These are phyloP conservation scores for Ashbya aceris DNA, from an alignment of 1,139 yeast species.

Conservation along the genomic window DNA sequence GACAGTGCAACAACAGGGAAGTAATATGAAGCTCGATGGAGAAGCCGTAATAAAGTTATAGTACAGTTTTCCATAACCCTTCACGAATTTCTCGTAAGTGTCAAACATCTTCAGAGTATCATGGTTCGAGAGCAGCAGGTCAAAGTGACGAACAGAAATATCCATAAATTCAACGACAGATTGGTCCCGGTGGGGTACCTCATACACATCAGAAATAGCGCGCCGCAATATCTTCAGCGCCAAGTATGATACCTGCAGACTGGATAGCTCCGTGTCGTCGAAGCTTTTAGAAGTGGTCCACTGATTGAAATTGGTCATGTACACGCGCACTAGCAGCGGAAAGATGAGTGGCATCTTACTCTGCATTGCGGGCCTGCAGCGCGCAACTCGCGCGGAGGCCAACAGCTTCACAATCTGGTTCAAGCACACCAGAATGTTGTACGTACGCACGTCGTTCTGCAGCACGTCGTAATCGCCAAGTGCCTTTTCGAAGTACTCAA, in stretches of 20 bases:
- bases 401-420: slow-evolving; percentile 72
- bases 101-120: slow-evolving; percentile 43
- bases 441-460: slow-evolving; percentile 43
- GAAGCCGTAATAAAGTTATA: slow-evolving; percentile 35
- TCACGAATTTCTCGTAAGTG: slow-evolving; percentile 58
- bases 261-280: slow-evolving; percentile 23
- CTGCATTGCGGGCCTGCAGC: slow-evolving; percentile 72
- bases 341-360: slow-evolving; percentile 55
- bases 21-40: slow-evolving; percentile 64
- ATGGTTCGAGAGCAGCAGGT: slow-evolving; percentile 44
- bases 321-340: slow-evolving; percentile 50
- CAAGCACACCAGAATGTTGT: slow-evolving; percentile 55
- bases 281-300: slow-evolving; percentile 41
- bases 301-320: slow-evolving; percentile 47
- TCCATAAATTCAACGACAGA: slow-evolving; percentile 50
- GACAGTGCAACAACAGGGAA: slow-evolving; percentile 56
- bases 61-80: slow-evolving; percentile 69
- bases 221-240: slow-evolving; percentile 68
- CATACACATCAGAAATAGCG: slow-evolving; percentile 68
- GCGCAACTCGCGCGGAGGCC: slow-evolving; percentile 71
- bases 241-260: slow-evolving; percentile 63
- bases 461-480: slow-evolving; percentile 35
- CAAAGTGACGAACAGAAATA: slow-evolving; percentile 51
- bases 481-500: slow-evolving; percentile 51
- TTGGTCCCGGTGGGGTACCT: slow-evolving; percentile 52